Conservation (phyloP, 257 asterid species). For the Penstemon barbatus region DNA sequence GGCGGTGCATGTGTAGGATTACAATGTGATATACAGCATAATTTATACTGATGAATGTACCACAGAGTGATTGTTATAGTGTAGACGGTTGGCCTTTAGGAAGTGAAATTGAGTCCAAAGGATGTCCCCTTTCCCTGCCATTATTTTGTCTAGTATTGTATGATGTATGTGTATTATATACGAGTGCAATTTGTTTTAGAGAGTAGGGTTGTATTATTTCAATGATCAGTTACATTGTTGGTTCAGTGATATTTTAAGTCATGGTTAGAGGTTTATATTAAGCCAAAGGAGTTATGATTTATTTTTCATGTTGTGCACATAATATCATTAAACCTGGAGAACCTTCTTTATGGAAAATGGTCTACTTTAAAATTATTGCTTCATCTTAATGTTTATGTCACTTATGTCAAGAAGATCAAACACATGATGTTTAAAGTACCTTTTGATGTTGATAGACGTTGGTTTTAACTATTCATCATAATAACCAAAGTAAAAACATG, state of each 20-base stretch:
- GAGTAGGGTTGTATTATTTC: not conserved
- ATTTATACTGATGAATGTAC: constrained; percentile 2
- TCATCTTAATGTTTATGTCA: not conserved
- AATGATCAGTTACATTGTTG: not conserved
- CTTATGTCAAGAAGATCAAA: not conserved
- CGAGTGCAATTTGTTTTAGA: not conserved
- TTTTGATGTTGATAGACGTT: no score
- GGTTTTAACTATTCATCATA: no score
- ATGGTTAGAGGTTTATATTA: not conserved
- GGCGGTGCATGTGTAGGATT: no score
- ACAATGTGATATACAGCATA: no score
- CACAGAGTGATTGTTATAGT: not conserved
- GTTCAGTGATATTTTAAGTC: not conserved
- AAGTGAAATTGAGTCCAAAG: not conserved
- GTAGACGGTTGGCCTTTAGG: not conserved
- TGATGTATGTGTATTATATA: not conserved
- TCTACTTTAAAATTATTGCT: not conserved
- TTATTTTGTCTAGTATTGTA: not conserved
- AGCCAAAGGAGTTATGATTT: not conserved
- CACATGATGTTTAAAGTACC: not conserved
- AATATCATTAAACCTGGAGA: not conserved
- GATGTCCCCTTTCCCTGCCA: not conserved
- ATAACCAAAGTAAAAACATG: no score
- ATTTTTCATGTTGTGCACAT: not conserved
- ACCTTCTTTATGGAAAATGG: not conserved